Conservation (phyloP, 164 flowering plant genomes). For the Paratinospora sagittata region DNA sequence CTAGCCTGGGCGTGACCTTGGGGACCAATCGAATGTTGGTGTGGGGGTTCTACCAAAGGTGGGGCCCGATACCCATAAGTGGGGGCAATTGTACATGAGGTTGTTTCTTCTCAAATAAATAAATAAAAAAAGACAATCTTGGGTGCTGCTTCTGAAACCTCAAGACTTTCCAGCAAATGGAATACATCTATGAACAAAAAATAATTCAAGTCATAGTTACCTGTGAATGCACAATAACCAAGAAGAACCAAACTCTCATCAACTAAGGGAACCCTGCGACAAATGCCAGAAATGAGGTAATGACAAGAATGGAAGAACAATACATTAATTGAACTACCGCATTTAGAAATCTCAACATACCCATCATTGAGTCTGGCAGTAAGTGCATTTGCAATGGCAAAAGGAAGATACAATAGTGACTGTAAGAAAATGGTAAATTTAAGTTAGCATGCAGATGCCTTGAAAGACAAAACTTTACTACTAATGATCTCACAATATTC, state of each 20-base stretch:
- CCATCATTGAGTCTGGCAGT: constrained; percentile 82
- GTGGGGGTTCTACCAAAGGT: no score
- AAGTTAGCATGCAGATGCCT: background rate
- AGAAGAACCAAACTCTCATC: constrained; percentile 76
- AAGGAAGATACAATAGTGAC: constrained; percentile 88
- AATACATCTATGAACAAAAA: background rate
- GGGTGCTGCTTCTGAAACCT: no score
- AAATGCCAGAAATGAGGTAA: constrained; percentile 1
- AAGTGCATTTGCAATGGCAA: constrained; percentile 91
- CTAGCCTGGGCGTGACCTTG: no score
- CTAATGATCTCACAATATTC: background rate
- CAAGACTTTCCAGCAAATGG: background rate
- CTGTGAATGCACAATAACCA: constrained; percentile 71
- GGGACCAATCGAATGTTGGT: no score
- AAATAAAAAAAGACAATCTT: no score
- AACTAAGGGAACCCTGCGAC: constrained; percentile 70
- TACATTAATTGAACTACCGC: background rate
- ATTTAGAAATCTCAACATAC: constrained; percentile 31
- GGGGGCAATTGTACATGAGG: no score
- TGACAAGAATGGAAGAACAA: background rate
- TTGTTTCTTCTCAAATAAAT: no score
- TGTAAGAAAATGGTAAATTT: constrained; percentile 28
- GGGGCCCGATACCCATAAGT: no score
- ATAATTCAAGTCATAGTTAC: constrained; percentile 26
- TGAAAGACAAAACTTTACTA: no score